Percentiles rank a stretch among this genome's conserved stretches.
These are phyloP conservation scores for Pythium scleroteichum DNA, from an alignment of 352 stramenopile genomes.

Conservation along the genomic window DNA sequence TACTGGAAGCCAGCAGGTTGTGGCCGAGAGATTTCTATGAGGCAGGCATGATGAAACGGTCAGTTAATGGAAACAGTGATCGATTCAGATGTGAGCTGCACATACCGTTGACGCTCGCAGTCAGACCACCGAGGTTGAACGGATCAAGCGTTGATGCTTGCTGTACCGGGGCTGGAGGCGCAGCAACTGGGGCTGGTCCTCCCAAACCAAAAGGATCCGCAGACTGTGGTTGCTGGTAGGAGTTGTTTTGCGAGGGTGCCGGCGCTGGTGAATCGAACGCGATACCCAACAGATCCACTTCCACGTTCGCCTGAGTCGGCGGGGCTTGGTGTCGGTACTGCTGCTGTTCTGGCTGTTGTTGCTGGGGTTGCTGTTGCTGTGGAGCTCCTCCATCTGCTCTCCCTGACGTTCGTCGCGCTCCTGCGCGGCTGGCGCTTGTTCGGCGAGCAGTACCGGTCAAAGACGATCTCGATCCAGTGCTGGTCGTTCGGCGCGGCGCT, in stretches of 20 bases:
- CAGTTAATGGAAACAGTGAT: background rate
- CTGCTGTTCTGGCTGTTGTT: slow-evolving; percentile 26
- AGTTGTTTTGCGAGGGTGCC: slow-evolving; percentile 29
- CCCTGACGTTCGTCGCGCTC: slow-evolving; percentile 32
- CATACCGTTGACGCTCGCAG: slow-evolving; percentile 62
- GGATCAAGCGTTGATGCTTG: slow-evolving; percentile 44
- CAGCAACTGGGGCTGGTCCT: slow-evolving; percentile 32
- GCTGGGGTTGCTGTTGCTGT: slow-evolving; percentile 37
- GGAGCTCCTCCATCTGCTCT: slow-evolving; percentile 39
- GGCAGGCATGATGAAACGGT: slow-evolving; percentile 1
- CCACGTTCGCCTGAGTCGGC: slow-evolving; percentile 43
- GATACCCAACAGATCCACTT: slow-evolving; percentile 86
- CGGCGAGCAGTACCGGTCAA: slow-evolving; percentile 34
- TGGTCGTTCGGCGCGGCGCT: slow-evolving; percentile 38
- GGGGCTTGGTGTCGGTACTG: slow-evolving; percentile 36
- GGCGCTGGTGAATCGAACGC: slow-evolving; percentile 61
- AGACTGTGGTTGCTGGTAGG: slow-evolving; percentile 32
- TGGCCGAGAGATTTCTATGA: slow-evolving; percentile 45
- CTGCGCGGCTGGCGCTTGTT: slow-evolving; percentile 34
- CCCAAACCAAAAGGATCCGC: slow-evolving; percentile 70
- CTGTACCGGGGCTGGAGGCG: slow-evolving; percentile 26
- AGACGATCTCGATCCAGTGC: slow-evolving; percentile 31
- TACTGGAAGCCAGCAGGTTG: slow-evolving; percentile 62
- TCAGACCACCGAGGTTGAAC: slow-evolving; percentile 73
- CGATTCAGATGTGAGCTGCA: background rate